Conservation (phyloP, 345 rosid genomes). For the Hypericum androsaemum region DNA sequence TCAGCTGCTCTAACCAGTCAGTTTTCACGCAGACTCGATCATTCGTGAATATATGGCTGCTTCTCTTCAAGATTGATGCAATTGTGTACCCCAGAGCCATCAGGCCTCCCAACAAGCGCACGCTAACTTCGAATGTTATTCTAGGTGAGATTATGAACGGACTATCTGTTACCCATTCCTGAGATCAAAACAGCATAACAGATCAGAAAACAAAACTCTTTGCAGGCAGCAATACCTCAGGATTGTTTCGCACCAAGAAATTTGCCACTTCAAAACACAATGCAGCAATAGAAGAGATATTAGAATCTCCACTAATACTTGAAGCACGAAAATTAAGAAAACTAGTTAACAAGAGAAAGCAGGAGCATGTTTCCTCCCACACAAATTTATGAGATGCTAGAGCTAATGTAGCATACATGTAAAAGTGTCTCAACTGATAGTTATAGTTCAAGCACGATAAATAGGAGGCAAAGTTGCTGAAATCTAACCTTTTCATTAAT, state of each 20-base stretch:
- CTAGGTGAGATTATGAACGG: constrained; percentile 96
- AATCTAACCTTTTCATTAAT: too few species aligned
- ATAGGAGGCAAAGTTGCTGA: too few species aligned
- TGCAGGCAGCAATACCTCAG: neutral
- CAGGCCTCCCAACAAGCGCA: constrained; percentile 88
- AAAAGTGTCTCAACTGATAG: too few species aligned
- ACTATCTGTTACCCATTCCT: constrained; percentile 99
- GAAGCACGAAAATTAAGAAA: too few species aligned
- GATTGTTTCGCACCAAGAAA: neutral
- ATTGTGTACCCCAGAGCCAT: constrained; percentile 98
- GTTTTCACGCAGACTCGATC: constrained; percentile 75
- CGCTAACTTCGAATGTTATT: constrained; percentile 94
- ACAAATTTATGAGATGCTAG: too few species aligned
- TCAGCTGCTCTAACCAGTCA: constrained; percentile 95
- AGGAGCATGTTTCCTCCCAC: too few species aligned
- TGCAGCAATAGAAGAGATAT: too few species aligned
- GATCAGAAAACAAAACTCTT: constrained; percentile 11
- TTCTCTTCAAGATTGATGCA: constrained; percentile 84
- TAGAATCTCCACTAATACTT: too few species aligned
- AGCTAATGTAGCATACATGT: too few species aligned
- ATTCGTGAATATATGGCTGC: constrained; percentile 71
- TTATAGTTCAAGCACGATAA: too few species aligned
- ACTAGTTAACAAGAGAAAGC: too few species aligned
- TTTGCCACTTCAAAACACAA: too few species aligned
- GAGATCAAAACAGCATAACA: constrained; percentile 23